These are phyloP conservation scores for Globisporangium parvum DNA, from an alignment of 352 stramenopile species.

Conservation along the genomic window DNA sequence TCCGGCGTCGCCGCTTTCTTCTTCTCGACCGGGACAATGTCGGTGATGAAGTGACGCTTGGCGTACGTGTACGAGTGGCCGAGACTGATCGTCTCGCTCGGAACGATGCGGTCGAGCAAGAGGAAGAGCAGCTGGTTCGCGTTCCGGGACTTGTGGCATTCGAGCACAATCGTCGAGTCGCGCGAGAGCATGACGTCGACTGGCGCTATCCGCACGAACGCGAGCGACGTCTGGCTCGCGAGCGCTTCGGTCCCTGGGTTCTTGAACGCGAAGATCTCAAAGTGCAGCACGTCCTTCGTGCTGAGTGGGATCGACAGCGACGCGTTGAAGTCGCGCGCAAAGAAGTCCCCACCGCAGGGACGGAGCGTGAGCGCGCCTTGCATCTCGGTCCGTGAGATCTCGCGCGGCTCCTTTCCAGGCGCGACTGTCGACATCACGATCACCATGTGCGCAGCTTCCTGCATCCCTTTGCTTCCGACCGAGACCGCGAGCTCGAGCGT, in stretches of 20 bases:
- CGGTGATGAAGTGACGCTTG: constrained; percentile 73
- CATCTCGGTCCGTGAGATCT: constrained; percentile 77
- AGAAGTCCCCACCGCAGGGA: constrained; percentile 67
- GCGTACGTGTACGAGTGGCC: constrained; percentile 78
- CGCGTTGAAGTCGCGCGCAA: constrained; percentile 70
- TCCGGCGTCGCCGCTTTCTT: constrained; percentile 24
- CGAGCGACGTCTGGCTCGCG: constrained; percentile 58
- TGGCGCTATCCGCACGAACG: constrained; percentile 67
- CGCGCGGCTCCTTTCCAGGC: constrained; percentile 36
- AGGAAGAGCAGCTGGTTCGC: constrained; percentile 66
- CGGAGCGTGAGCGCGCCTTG: constrained; percentile 61
- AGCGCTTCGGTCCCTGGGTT: constrained; percentile 51
- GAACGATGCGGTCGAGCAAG: constrained; percentile 67
- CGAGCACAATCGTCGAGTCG: constrained; percentile 66
- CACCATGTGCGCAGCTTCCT: constrained; percentile 69
- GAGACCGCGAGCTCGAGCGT: constrained; percentile 74
- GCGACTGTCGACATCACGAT: constrained; percentile 58
- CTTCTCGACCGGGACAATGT: constrained; percentile 57
- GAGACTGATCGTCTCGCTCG: constrained; percentile 55
- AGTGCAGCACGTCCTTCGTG: constrained; percentile 63
- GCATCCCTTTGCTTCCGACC: constrained; percentile 57
- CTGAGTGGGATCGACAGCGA: constrained; percentile 62
- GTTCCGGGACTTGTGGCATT: constrained; percentile 43
- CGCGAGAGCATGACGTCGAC: constrained; percentile 69
- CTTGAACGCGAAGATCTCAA: constrained; percentile 70